These are phyloP conservation scores for Krasilnikovozyma curviuscula DNA, from an alignment of 768 basidiomycete species.

Conservation along the genomic window DNA sequence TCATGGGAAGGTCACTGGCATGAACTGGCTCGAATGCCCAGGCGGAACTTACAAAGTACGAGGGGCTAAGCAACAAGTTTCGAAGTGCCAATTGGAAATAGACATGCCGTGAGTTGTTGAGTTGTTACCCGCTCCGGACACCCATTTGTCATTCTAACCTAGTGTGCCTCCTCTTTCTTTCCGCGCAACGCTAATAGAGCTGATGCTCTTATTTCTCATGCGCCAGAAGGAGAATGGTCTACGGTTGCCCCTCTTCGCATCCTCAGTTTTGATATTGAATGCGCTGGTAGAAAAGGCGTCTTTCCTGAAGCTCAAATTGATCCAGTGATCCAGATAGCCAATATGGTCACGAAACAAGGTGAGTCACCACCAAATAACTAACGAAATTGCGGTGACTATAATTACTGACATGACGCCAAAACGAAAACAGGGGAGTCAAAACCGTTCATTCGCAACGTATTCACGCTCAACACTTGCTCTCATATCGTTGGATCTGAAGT, in stretches of 20 bases:
- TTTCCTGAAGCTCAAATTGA: conserved; percentile 81
- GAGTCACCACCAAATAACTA: conserved; percentile 6
- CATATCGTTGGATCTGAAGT: conserved; percentile 98
- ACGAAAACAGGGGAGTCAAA: conserved; percentile 53
- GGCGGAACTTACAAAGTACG: conserved; percentile 57
- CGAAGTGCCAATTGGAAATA: conserved; percentile 78
- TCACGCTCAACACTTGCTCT: conserved; percentile 82
- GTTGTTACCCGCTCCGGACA: conserved; percentile 12
- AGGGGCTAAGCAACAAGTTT: conserved; percentile 40
- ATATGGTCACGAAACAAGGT: conserved; percentile 98
- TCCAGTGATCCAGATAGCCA: conserved; percentile 96
- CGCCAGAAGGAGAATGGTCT: conserved; percentile 81
- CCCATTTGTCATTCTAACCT: neutral
- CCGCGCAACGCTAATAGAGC: conserved; percentile 34
- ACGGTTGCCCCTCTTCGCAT: conserved; percentile 81
- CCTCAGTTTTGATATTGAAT: conserved; percentile 97
- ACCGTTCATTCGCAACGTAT: conserved; percentile 90
- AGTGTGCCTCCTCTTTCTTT: neutral
- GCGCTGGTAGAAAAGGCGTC: conserved; percentile 89
- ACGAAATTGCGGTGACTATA: no score
- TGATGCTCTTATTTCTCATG: conserved; percentile 68
- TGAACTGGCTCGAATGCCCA: conserved; percentile 97
- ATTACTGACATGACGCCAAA: neutral
- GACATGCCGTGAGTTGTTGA: conserved; percentile 40
- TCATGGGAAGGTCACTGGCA: conserved; percentile 57